phyloP scores from a whole-genome alignment of 148 eudicot species.

The Camellia sinensis region DNA sequence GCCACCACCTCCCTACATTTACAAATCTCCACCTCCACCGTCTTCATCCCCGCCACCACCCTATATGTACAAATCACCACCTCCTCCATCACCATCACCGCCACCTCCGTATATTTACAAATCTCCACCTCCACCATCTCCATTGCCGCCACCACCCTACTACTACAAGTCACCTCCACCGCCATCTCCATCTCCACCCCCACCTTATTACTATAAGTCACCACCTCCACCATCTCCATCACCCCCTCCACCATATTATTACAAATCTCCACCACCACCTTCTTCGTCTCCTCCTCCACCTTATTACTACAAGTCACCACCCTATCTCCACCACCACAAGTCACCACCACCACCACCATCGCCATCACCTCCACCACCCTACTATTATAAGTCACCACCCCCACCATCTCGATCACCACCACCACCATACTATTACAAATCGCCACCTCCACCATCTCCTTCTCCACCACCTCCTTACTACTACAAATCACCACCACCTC shows the following conservation, averaged over 20 bases:
- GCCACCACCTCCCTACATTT: slow-evolving; percentile 9
- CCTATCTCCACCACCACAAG: slow-evolving; percentile 15
- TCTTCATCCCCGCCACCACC: not conserved
- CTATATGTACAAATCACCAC: not conserved
- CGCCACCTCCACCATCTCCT: too few relatives aligned
- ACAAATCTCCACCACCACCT: slow-evolving; percentile 24
- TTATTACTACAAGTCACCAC: slow-evolving; percentile 15
- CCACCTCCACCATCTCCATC: not conserved
- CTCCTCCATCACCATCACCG: not conserved
- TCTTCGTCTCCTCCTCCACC: slow-evolving; percentile 13
- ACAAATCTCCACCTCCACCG: slow-evolving; percentile 6
- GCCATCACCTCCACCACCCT: too few relatives aligned
- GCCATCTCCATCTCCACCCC: not conserved
- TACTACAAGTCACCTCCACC: not conserved
- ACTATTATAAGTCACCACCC: not conserved
- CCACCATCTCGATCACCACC: slow-evolving; percentile 17
- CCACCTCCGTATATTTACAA: not conserved
- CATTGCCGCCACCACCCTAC: not conserved
- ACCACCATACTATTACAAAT: not conserved
- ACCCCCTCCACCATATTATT: slow-evolving; percentile 12
- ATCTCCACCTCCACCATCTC: slow-evolving; percentile 2
- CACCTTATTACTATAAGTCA: not conserved
- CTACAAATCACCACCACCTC: too few relatives aligned
- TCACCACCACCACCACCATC: slow-evolving; percentile 22
- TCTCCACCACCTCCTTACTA: too few relatives aligned